phyloP scores from a whole-genome alignment of 2,329 filamentous ascomycete species.

The Diaporthe citrichinensis region DNA sequence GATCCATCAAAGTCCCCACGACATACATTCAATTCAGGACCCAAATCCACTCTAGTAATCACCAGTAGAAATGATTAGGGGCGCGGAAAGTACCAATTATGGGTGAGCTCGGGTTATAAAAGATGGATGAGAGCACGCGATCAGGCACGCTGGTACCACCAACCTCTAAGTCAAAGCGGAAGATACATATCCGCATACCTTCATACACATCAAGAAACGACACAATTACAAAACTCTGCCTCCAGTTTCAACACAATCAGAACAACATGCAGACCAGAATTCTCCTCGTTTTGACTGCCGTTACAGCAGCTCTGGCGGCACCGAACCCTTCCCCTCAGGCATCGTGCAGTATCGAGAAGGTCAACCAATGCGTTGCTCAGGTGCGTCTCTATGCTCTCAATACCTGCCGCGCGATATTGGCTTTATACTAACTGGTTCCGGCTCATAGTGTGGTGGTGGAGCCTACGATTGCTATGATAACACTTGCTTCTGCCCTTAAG shows the following conservation, averaged over 20 bases:
- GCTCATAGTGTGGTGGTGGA: background rate
- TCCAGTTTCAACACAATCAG: background rate
- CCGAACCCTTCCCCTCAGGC: background rate
- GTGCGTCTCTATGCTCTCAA: background rate
- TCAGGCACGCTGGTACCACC: background rate
- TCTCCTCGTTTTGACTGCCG: background rate
- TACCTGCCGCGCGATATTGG: background rate
- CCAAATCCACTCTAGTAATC: background rate
- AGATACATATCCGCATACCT: background rate
- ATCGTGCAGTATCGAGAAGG: background rate
- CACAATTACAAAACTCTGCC: background rate
- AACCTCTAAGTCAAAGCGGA: background rate
- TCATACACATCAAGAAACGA: background rate
- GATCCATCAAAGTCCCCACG: background rate
- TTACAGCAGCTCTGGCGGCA: background rate
- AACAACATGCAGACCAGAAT: background rate
- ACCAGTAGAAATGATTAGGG: background rate
- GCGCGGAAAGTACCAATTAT: background rate
- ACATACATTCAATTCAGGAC: background rate
- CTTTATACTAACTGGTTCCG: background rate
- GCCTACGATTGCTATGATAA: background rate
- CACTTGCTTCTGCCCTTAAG: background rate
- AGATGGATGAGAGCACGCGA: background rate
- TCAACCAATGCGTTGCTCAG: conserved; percentile 3
- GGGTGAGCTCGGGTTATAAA: background rate